phyloP scores from a whole-genome alignment of 2,329 filamentous ascomycete genomes.

The Ophiocordyceps camponoti-saundersi region DNA sequence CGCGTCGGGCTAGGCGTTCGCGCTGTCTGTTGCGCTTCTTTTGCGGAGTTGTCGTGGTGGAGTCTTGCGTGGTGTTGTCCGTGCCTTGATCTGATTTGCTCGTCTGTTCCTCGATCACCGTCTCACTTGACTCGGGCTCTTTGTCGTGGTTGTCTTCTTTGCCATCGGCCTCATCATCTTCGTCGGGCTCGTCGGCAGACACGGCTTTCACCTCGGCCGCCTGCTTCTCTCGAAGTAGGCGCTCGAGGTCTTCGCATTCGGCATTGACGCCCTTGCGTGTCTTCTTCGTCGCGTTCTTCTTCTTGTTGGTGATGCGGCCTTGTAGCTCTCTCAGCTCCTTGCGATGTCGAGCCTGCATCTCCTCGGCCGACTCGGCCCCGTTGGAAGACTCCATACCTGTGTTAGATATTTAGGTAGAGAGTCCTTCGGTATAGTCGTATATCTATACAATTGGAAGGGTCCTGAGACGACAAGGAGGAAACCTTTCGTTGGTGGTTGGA shows the following conservation, averaged over 20 bases:
- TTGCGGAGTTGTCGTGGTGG: conserved; percentile 4
- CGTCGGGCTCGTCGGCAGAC: conserved; percentile 3
- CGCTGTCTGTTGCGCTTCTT: conserved; percentile 87
- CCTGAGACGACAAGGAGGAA: background rate
- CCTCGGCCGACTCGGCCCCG: conserved; percentile 45
- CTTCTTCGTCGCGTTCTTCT: conserved; percentile 89
- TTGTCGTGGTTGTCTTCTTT: conserved; percentile 1
- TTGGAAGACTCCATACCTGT: background rate
- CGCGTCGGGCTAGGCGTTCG: conserved; percentile 74
- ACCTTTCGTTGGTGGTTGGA: too few relatives aligned
- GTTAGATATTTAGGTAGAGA: too few relatives aligned
- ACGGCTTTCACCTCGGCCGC: conserved; percentile 31
- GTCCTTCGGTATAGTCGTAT: too few relatives aligned
- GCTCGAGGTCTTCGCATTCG: conserved; percentile 58
- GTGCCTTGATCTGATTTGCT: too few relatives aligned
- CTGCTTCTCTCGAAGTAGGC: conserved; percentile 48
- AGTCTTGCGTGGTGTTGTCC: too few relatives aligned
- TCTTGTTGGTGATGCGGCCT: conserved; percentile 77
- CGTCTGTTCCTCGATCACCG: too few relatives aligned
- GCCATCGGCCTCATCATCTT: conserved; percentile 1
- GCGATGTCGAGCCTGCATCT: conserved; percentile 62
- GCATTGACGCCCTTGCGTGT: conserved; percentile 58
- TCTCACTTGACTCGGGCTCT: background rate
- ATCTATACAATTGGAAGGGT: too few relatives aligned
- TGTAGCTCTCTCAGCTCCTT: conserved; percentile 83